A percentile compares a stretch with the other conserved stretches of the same genome.
These are phyloP conservation scores for Pulicaria dysenterica DNA, from an alignment of 129 eudicot species.

Conservation along the genomic window DNA sequence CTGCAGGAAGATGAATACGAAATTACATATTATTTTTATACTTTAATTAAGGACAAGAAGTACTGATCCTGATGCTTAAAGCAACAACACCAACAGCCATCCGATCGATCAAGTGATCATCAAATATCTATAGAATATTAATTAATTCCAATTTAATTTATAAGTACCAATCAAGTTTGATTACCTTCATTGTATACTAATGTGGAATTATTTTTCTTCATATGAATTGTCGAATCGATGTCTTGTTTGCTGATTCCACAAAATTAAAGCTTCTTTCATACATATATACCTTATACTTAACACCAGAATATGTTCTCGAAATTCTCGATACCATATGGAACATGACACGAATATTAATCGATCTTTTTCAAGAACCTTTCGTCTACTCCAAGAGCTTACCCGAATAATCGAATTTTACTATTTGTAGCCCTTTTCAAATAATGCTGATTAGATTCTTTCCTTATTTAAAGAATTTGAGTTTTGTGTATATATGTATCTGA, in stretches of 20 bases:
- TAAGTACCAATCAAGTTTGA: slow-evolving; percentile 28
- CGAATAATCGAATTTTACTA: slow-evolving; percentile 26
- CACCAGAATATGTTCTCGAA: slow-evolving; percentile 34
- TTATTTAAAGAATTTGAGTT: not conserved
- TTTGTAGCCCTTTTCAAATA: slow-evolving; percentile 23
- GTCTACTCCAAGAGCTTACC: slow-evolving; percentile 31
- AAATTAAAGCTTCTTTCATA: slow-evolving; percentile 24
- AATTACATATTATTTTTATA: slow-evolving; percentile 24
- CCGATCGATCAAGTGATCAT: slow-evolving; percentile 39
- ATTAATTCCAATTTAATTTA: slow-evolving; percentile 15
- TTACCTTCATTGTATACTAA: not conserved
- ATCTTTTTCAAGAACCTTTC: slow-evolving; percentile 21
- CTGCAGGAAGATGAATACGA: not conserved
- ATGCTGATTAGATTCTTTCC: not conserved
- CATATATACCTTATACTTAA: not conserved
- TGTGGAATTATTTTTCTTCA: slow-evolving; percentile 30
- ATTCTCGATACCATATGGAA: slow-evolving; percentile 17
- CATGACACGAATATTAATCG: slow-evolving; percentile 25
- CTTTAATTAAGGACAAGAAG: slow-evolving; percentile 27
- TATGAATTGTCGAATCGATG: slow-evolving; percentile 34
- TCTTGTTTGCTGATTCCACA: slow-evolving; percentile 36
- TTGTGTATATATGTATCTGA: not conserved
- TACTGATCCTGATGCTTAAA: slow-evolving; percentile 47
- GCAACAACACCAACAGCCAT: slow-evolving; percentile 29
- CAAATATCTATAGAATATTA: not conserved